A percentile compares a stretch with the other conserved stretches of the same genome.
phyloP scores from a whole-genome alignment of 108 stramenopile genomes.

The Cyclotella kingstonii region DNA sequence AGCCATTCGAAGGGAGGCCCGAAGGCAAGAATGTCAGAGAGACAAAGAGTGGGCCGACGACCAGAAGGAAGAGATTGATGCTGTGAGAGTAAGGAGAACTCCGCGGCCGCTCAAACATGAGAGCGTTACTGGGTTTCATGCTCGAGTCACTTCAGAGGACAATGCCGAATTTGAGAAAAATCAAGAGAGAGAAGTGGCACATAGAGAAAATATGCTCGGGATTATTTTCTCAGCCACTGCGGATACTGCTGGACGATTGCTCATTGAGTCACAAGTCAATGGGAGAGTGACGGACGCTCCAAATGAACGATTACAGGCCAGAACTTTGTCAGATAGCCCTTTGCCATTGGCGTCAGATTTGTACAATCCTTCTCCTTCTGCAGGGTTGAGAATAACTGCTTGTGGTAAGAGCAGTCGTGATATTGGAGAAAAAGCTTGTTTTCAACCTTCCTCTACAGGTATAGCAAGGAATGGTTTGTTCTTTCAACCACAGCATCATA shows the following conservation, averaged over 20 bases:
- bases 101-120: constrained; percentile 62
- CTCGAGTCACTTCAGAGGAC: constrained; percentile 76
- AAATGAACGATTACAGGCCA: neutral
- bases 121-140: constrained; percentile 73
- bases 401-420: constrained; percentile 7
- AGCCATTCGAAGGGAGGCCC: constrained; percentile 60
- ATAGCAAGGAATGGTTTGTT: constrained; percentile 38
- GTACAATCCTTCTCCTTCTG: constrained; percentile 35
- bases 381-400: constrained; percentile 30
- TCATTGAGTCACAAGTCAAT: constrained; percentile 10
- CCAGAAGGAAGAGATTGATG: constrained; percentile 30
- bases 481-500: constrained; percentile 37
- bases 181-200: constrained; percentile 52
- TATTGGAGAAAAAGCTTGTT: too few relatives aligned
- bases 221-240: constrained; percentile 29
- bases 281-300: neutral
- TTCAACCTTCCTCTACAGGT: constrained; percentile 2
- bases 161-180: constrained; percentile 76
- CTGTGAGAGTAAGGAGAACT: neutral
- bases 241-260: constrained; percentile 25
- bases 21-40: constrained; percentile 39
- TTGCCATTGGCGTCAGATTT: constrained; percentile 45
- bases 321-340: constrained; percentile 29
- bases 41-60: constrained; percentile 44
- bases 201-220: constrained; percentile 38